Base-by-base conservation (phyloP, 371 early-diverging fungal genomes). In the Zopfochytrium polystomum region DNA sequence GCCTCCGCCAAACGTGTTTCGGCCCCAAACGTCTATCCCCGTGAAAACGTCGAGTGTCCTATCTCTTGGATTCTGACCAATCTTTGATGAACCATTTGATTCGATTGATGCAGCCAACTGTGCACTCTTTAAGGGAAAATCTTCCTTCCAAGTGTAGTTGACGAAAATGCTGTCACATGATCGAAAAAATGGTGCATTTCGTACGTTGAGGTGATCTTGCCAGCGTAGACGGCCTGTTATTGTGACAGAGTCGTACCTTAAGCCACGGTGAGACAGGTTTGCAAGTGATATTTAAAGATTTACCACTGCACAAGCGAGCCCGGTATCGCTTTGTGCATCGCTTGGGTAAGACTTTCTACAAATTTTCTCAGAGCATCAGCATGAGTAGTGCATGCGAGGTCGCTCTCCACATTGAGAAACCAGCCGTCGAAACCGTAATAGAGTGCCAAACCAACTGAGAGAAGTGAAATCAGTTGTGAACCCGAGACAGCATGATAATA, bases 401-500 rank as follows among this genome's bases (percentile, higher is more conserved):
- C 70, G 20, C 73, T 67, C 71, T 86, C 87, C 46, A 87, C 80
- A 49, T 86, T 85, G 42, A 87, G 70, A 49, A 87, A 73, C 82
- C 84, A 87, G 5, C 87, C 86, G 60, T 85, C 86, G 72, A 87
- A 87, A 22, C 72, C 68, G 62, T 82, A 87, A 58, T 80, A 76
- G 20, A 74, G 67, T 0, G 87, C 85, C 43, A 87, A 49, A 3
- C 74, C 78, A 2, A 87, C n/a, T n/a, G n/a, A n/a, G n/a, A n/a
- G n/a, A n/a, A n/a, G n/a, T n/a, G n/a, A n/a, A n/a, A n/a, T n/a
- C n/a, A n/a, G n/a, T n/a, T n/a, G n/a, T n/a, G n/a, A n/a, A n/a
- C n/a, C n/a, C n/a, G n/a, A n/a, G n/a, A n/a, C n/a, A n/a, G n/a
- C n/a, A n/a, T n/a, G n/a, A n/a, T n/a, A n/a, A n/a, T n/a, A n/a